Conservation (phyloP, 208 protist species). For the Angomonas desouzai region DNA sequence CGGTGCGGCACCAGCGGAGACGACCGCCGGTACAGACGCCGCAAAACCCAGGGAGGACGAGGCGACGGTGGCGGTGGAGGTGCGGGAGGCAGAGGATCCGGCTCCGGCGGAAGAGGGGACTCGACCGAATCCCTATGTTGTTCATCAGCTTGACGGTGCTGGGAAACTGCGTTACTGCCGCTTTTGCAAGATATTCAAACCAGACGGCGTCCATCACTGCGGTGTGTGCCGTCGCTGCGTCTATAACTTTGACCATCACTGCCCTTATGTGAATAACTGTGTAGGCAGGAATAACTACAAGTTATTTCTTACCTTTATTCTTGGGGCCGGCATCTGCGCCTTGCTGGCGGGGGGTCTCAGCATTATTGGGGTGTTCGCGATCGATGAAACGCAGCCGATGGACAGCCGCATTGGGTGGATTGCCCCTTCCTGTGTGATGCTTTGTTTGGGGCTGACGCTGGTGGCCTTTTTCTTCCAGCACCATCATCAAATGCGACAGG, state of each 20-base stretch:
- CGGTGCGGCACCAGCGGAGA: background rate
- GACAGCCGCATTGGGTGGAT: slow-evolving; percentile 20
- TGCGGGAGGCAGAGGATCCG: background rate
- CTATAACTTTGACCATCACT: slow-evolving; percentile 89
- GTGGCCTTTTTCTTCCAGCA: slow-evolving; percentile 26
- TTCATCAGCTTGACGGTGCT: slow-evolving; percentile 31
- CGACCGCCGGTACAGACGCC: background rate
- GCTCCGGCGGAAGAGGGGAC: background rate
- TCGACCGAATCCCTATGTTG: slow-evolving; percentile 26
- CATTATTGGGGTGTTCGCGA: slow-evolving; percentile 27
- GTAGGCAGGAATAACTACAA: slow-evolving; percentile 81
- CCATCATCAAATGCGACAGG: slow-evolving; percentile 19
- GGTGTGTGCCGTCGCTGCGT: slow-evolving; percentile 66
- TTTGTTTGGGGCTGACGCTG: slow-evolving; percentile 17
- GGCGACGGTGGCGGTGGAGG: background rate
- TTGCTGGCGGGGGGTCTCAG: slow-evolving; percentile 18
- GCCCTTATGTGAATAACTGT: slow-evolving; percentile 85
- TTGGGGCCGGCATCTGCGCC: slow-evolving; percentile 26
- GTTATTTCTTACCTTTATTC: slow-evolving; percentile 65
- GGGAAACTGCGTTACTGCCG: slow-evolving; percentile 61
- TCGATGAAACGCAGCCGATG: slow-evolving; percentile 21
- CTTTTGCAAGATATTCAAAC: slow-evolving; percentile 67
- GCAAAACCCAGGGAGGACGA: background rate
- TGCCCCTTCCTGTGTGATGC: slow-evolving; percentile 14
- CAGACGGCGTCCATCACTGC: slow-evolving; percentile 81